Evolutionary conservation across 345 rosid species (phyloP), one percentile per base, ranked within the genome.

Genomic region (Turritis glabra): DNA sequence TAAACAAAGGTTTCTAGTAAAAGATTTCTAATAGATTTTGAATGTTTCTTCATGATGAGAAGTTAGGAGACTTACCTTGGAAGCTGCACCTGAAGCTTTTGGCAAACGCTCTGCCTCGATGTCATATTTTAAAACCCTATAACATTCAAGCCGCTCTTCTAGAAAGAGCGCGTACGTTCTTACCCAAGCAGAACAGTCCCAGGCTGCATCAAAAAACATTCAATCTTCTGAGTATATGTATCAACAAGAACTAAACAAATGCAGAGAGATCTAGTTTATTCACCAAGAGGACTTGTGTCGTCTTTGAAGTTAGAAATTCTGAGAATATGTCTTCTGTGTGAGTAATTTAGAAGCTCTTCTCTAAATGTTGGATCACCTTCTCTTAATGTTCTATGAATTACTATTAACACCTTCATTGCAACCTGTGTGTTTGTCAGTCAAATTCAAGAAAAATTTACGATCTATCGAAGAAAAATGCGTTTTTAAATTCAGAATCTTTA

Each of bases 151-250:
- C 57, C 97, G 75, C 72, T 95, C 98, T 84, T 95, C 98, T 8
- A 95, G 76, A 68, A 90, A 95, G 4, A 86, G 96, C 7, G 98
- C 96, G 65, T 92, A 95, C 1, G 96, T 86, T 32, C 99, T 82
- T 27, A 87, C 90, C 99, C 99, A 95, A 5, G 97, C 96, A 3
- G 97, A 95, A 79, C 96, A 92, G 73, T 95, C 97, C 97, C 99
- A 95, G n/a, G 97, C 99, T 95, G 84, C 76, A 74, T 30, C 3
- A 32, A 33, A 33, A 44, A 9, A 64, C 22, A 7, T 26, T 14
- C n/a, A 65, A 44, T 47, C 32, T 37, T 26, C 17, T 2, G 6
- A 51, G 21, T 65, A 6, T 38, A 3, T 41, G 5, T 17, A 26
- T 14, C 10, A 18, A 23, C 21, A 55, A 51, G 30, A 54, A 38